Evolutionary conservation across 208 protist species (phyloP), one percentile per base, ranked within the genome.

Genomic region (Porcisia deanei): DNA sequence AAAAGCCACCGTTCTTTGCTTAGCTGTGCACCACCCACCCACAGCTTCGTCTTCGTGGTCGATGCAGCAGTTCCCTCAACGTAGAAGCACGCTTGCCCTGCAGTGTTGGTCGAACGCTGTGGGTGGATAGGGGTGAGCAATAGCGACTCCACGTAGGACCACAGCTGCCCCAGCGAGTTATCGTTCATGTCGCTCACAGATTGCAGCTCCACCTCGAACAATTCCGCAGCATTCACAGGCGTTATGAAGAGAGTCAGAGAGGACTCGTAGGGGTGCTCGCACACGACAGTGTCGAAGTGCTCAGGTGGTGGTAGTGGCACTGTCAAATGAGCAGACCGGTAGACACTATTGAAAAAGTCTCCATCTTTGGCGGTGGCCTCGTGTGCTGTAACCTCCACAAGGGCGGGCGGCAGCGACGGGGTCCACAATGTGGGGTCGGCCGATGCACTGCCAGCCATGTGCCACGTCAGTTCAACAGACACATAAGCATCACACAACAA

Each of bases 161-260:
- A 73, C 25, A 92, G 85, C 34, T 66, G 34, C 25, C 64, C 39
- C 9, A 80, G 75, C 37, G 71, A 60, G 3, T 54, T 45, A 8
- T 75, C 59, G 20, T 49, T 49, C 22, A 87, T 43, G 55, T 55
- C 55, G 54, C 58, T n/a, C 54, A 82, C 22, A 39, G 52, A 79
- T 20, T 75, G 85, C 58, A 93, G 72, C 79, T 93, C 89, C 82
- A 93, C 47, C 55, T 93, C 89, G 68, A 88, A 88, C 1, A 87
- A 16, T 4, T 86, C 72, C 52, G 49, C 30, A 0, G 59, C 49
- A 1, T 60, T 63, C 22, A 12, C 6, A 8, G 58, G 57, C 14
- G 77, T 22, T 76, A 88, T 77, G 64, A 91, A 88, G 3, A 93
- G 73, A 0, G 80, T 93, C 60, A 91, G 61, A 59, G 75, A 85